Conservation (phyloP, 208 protist genomes). For the Leishmania major region DNA sequence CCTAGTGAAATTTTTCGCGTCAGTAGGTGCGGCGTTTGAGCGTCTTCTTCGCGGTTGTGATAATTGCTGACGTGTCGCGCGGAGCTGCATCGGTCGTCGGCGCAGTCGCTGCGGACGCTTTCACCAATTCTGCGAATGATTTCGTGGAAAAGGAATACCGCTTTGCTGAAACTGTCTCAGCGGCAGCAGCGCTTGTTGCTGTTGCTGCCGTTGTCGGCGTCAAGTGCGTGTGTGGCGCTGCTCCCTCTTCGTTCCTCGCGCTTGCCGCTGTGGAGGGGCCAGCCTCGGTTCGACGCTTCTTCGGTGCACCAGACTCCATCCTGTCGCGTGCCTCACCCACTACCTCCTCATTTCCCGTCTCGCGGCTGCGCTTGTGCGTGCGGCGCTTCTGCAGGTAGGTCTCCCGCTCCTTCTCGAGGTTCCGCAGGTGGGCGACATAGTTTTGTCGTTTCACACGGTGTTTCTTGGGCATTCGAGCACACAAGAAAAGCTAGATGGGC, state of each 20-base stretch:
- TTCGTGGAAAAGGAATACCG: conserved; percentile 9
- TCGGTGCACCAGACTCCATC: conserved; percentile 17
- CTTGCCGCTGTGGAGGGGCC: not conserved
- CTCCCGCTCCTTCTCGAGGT: conserved; percentile 75
- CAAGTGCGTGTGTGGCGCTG: no score
- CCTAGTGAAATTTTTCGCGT: not conserved
- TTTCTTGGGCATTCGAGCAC: conserved; percentile 79
- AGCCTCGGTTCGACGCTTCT: conserved; percentile 37
- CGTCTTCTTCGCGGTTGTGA: conserved; percentile 17
- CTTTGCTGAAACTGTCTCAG: not conserved
- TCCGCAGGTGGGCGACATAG: conserved; percentile 76
- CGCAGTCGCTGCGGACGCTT: conserved; percentile 5
- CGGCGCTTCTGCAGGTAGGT: conserved; percentile 76
- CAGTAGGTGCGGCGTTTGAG: conserved; percentile 26
- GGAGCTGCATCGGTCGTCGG: not conserved
- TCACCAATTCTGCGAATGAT: conserved; percentile 19
- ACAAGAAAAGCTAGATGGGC: not conserved
- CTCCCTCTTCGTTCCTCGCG: not conserved
- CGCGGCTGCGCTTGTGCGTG: conserved; percentile 64
- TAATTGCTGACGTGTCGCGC: not conserved
- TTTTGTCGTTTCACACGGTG: conserved; percentile 88
- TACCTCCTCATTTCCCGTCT: conserved; percentile 44
- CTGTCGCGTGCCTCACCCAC: conserved; percentile 20
- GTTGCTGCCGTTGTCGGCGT: not conserved
- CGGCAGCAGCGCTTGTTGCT: not conserved